Conservation (phyloP, 1,284 basidiomycete genomes). For the Porogramme epimiltina region DNA sequence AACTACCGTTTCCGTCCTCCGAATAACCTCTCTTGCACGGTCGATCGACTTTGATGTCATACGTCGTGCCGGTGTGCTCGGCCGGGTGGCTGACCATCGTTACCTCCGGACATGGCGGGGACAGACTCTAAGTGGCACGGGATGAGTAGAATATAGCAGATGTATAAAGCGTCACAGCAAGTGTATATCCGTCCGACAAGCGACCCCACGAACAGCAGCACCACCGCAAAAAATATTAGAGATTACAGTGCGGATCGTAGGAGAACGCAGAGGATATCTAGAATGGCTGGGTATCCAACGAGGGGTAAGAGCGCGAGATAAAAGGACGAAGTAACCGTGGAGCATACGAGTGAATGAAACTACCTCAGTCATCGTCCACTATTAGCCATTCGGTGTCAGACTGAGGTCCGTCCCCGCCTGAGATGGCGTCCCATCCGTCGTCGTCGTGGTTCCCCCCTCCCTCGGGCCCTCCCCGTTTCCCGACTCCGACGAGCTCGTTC, state of each 20-base stretch:
- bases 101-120: too few species aligned
- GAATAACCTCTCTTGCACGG: constrained; percentile 5
- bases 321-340: constrained; percentile 9
- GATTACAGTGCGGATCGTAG: constrained; percentile 16
- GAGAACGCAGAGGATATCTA: constrained; percentile 27
- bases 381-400: constrained; percentile 89
- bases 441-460: constrained; percentile 49
- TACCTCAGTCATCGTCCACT: constrained; percentile 52
- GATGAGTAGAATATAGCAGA: constrained; percentile 8
- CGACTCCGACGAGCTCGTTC: constrained; percentile 61
- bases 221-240: constrained; percentile 18
- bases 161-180: constrained; percentile 21
- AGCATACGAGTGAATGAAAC: constrained; percentile 16
- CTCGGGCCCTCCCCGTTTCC: constrained; percentile 70
- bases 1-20: constrained; percentile 8
- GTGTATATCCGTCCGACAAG: constrained; percentile 14
- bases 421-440: constrained; percentile 75
- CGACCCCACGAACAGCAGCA: constrained; percentile 12
- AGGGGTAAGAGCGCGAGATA: constrained; percentile 14
- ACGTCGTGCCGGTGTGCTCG: too few species aligned
- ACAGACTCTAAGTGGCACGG: background rate
- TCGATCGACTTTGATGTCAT: too few species aligned
- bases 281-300: constrained; percentile 31
- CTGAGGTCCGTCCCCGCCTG: constrained; percentile 64
- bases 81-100: too few species aligned